Base-by-base conservation (phyloP, 2,329 filamentous ascomycete genomes). In the Botryotinia convoluta region DNA sequence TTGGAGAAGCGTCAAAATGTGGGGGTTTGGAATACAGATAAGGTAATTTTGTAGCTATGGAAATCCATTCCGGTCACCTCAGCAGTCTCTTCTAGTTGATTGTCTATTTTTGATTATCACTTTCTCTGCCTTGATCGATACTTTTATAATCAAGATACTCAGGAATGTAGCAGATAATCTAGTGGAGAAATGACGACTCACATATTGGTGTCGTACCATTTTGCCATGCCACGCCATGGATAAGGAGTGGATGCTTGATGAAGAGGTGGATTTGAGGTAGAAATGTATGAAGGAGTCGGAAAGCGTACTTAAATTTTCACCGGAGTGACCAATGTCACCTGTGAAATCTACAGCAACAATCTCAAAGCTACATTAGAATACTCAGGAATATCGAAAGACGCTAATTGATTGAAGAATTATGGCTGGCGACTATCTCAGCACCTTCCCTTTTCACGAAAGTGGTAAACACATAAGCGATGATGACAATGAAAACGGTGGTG, bases 321-420 rank as follows among this genome's bases (percentile, higher is more conserved):
- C 26, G 45, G 26, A 48, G 3, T 3, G 20, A 48, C 45, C 4
- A 26, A 4, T 0, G 1, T 26, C 20, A 26, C 9, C 9, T 48
- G 4, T 48, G 4, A 26, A 10, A 4, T 48, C 8, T 48, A 26
- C 9, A 4, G 20, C 2, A 48, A 48, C 1, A 26, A 48, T 4
- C 45, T 26, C 10, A 48, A 48, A 1, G 8, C 20, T 48, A 4
- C 44, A 22, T 0, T 22, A 10, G 0, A 48, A 22, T 22, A 48
- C 8, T 22, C 8, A 26, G 4, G 45, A 10, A 9, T 48, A 26
- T 26, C 26, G 8, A 48, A 26, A 3, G 20, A 26, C 0, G 12
- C 20, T 0, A 4, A 4, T 22, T 8, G 4, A 10, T 48, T 26
- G 1, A 5, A 0, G 0, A 1, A n/a, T 4, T n/a, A 26, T 51